Conservation (phyloP, 2,329 filamentous ascomycete genomes). For the Rhexocercosporidium sp. region DNA sequence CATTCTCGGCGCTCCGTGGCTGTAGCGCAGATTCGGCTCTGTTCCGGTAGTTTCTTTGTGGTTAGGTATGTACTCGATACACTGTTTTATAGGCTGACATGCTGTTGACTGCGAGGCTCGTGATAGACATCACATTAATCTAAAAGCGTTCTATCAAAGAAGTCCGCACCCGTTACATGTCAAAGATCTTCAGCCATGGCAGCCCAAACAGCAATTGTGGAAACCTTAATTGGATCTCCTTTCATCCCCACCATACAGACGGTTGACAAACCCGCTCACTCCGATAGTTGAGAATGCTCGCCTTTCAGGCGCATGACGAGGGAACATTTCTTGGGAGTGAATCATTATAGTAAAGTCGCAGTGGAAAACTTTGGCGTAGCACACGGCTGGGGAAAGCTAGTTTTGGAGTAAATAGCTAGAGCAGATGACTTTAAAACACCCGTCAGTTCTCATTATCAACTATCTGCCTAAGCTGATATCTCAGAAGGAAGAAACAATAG, state of each 20-base stretch:
- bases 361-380: background rate
- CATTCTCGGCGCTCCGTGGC: background rate
- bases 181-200: background rate
- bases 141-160: background rate
- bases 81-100: background rate
- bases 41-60: background rate
- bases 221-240: background rate
- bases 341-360: background rate
- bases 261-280: background rate
- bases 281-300: background rate
- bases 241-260: background rate
- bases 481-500: conserved; percentile 18
- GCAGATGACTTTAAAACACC: conserved; percentile 11
- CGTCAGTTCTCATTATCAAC: background rate
- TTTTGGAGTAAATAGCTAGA: conserved; percentile 16
- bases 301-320: background rate
- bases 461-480: background rate
- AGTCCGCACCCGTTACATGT: background rate
- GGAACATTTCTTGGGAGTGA: background rate
- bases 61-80: background rate
- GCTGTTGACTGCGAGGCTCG: background rate
- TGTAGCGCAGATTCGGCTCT: background rate
- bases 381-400: conserved; percentile 15
- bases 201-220: background rate
- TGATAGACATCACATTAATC: background rate